Evolutionary conservation across 495 filamentous ascomycete species (phyloP).

Genomic region (Talaromyces thailandensis): DNA sequence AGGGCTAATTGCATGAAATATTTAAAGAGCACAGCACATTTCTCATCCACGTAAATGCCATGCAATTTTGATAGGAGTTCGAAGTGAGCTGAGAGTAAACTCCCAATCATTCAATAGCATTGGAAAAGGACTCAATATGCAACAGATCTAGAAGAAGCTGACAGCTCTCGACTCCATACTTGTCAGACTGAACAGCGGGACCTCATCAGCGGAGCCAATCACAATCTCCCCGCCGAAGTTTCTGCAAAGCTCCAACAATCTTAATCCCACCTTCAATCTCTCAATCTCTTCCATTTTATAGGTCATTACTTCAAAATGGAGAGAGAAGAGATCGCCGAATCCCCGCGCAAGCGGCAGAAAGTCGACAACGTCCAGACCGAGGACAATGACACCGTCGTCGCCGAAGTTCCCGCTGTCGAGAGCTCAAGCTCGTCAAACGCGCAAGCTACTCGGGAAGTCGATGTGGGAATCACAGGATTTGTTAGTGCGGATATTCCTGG

Average conservation of each 20-base stretch:
- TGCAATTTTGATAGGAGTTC: not conserved
- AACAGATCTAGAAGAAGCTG: not conserved
- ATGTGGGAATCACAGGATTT: conserved; percentile 49
- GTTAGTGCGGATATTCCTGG: conserved; percentile 39
- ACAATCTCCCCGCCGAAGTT: not conserved
- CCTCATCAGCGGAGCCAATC: not conserved
- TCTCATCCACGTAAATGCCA: not conserved
- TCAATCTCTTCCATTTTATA: not conserved
- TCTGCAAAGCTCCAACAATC: not conserved
- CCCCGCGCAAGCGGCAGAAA: conserved; percentile 35
- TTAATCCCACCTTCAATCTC: not conserved
- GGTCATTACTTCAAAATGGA: conserved; percentile 14
- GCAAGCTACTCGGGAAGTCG: conserved; percentile 28
- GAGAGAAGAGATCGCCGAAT: conserved; percentile 28
- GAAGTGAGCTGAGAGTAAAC: not conserved
- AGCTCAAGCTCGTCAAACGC: conserved; percentile 19
- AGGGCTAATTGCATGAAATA: not conserved
- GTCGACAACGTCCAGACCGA: conserved; percentile 18
- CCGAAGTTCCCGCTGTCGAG: conserved; percentile 8
- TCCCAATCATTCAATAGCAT: too few relatives aligned
- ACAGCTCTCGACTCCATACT: not conserved
- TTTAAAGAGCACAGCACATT: not conserved
- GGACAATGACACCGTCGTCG: conserved; percentile 11
- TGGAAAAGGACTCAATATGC: too few relatives aligned
- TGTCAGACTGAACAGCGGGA: not conserved